These are phyloP conservation scores for Heliamphora exappendiculata DNA, from an alignment of 148 eudicot genomes.

Conservation along the genomic window DNA sequence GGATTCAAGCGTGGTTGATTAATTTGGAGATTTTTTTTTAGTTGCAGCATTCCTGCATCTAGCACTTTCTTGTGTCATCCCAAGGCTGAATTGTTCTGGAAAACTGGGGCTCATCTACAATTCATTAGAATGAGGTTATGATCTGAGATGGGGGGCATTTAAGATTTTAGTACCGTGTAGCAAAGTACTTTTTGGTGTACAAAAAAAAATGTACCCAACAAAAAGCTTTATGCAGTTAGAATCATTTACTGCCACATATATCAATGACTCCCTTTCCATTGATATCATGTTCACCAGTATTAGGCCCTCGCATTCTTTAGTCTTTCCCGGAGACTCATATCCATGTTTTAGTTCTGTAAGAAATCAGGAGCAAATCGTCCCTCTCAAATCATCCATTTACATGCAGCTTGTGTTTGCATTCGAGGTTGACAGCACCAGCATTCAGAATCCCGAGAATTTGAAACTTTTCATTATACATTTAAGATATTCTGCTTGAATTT, in stretches of 20 bases:
- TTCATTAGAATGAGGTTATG: neutral
- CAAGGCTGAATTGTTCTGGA: neutral
- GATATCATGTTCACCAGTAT: neutral
- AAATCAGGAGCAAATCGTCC: neutral
- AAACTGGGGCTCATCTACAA: neutral
- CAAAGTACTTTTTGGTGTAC: neutral
- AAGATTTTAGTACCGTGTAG: neutral
- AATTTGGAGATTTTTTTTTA: neutral
- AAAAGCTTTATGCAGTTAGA: neutral
- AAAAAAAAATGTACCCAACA: neutral
- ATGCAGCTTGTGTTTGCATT: neutral
- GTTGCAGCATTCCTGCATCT: neutral
- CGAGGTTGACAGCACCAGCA: neutral
- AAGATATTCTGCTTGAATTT: neutral
- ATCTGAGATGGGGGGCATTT: neutral
- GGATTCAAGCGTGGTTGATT: neutral
- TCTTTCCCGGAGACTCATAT: neutral
- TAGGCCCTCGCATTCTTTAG: neutral
- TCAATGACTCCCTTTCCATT: neutral
- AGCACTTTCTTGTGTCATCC: neutral
- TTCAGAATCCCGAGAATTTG: neutral
- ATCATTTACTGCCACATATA: neutral
- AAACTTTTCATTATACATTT: neutral
- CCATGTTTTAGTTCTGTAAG: neutral
- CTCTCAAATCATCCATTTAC: neutral